These are phyloP conservation scores for Amanita thiersii DNA, from an alignment of 768 basidiomycete genomes.

Conservation along the genomic window DNA sequence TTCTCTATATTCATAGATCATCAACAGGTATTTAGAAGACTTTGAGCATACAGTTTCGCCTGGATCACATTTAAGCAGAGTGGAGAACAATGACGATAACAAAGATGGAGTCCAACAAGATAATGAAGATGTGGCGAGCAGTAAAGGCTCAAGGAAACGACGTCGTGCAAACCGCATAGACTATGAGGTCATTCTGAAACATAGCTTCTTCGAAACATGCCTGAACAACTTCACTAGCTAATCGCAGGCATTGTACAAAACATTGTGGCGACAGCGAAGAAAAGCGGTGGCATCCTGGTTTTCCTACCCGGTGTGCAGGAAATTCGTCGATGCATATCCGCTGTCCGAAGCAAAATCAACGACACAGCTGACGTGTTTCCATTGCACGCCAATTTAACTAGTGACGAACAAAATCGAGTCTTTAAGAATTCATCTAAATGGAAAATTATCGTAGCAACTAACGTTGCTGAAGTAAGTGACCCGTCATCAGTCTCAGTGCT, in stretches of 20 bases:
- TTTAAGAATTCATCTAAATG: conserved; percentile 58
- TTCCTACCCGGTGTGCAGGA: conserved; percentile 91
- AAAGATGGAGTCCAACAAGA: not conserved
- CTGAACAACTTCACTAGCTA: conserved; percentile 31
- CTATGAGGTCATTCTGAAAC: conserved; percentile 41
- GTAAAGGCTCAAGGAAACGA: not conserved
- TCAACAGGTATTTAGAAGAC: conserved; percentile 73
- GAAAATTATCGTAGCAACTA: conserved; percentile 87
- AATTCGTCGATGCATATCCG: conserved; percentile 69
- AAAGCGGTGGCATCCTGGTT: conserved; percentile 66
- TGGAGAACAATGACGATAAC: not conserved
- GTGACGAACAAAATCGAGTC: conserved; percentile 72
- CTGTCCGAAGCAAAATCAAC: conserved; percentile 29
- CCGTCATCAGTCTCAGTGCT: not conserved
- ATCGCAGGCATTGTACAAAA: conserved; percentile 59
- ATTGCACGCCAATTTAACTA: conserved; percentile 84
- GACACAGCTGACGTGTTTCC: conserved; percentile 53
- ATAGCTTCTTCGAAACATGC: not conserved
- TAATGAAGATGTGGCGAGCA: not conserved
- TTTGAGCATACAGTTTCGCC: conserved; percentile 53
- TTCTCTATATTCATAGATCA: not conserved
- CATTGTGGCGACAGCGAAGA: conserved; percentile 41
- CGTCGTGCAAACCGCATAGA: conserved; percentile 37
- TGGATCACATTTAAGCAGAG: conserved; percentile 32
- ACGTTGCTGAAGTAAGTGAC: conserved; percentile 72